A percentile compares a stretch with the other conserved stretches of the same genome.
These are phyloP conservation scores for Lathyrus oleraceus DNA, from an alignment of 306 rosid species.

Conservation along the genomic window DNA sequence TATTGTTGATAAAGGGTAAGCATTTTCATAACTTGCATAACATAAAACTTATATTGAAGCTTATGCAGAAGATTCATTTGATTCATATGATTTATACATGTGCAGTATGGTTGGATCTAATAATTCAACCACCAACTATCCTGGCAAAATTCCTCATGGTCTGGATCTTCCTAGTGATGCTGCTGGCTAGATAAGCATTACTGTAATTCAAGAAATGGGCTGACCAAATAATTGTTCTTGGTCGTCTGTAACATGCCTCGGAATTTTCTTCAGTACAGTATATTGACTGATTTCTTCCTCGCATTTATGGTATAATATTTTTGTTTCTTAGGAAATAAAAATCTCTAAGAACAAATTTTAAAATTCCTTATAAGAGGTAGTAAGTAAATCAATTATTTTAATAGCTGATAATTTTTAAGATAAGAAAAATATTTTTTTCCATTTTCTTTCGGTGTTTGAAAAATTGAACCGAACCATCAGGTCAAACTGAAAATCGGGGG, in stretches of 20 bases:
- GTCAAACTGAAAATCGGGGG: too few species aligned
- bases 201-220: constrained; percentile 19
- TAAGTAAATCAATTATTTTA: neutral
- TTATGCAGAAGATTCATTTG: constrained; percentile 4
- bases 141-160: constrained; percentile 67
- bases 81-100: constrained; percentile 1
- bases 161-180: constrained; percentile 71
- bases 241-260: neutral
- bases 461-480: too few species aligned
- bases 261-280: neutral
- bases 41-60: neutral
- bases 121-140: constrained; percentile 62
- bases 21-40: constrained; percentile 1
- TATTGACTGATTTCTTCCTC: neutral
- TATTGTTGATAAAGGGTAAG: constrained; percentile 68
- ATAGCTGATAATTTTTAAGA: neutral
- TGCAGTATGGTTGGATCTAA: constrained; percentile 66
- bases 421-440: neutral
- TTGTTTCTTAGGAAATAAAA: constrained; percentile 6
- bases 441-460: too few species aligned
- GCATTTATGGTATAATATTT: neutral
- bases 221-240: constrained; percentile 21
- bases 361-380: neutral
- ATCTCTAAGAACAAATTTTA: constrained; percentile 16
- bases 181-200: constrained; percentile 40